Conservation (phyloP, 2,329 filamentous ascomycete genomes). For the Monosporascus sp. region DNA sequence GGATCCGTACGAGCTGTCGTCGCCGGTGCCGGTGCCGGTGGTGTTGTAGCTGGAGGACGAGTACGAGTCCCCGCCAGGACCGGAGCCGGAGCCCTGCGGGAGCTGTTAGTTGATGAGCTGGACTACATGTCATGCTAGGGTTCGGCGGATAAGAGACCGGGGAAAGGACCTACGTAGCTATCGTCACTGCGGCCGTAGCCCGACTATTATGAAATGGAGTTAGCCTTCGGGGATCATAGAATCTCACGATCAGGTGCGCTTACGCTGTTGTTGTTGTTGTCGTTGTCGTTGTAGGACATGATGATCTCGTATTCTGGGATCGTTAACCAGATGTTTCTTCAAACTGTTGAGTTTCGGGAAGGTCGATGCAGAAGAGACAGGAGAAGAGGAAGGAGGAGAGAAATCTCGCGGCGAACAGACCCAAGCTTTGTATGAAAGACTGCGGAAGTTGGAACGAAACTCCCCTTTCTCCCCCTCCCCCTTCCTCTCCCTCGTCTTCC, state of each 20-base stretch:
- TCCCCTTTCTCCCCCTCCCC: too few species aligned
- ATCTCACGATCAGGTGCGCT: conserved; percentile 5
- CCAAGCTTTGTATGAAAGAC: too few species aligned
- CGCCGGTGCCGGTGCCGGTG: conserved; percentile 3
- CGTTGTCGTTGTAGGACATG: conserved; percentile 40
- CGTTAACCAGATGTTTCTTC: too few species aligned
- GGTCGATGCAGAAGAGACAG: too few species aligned
- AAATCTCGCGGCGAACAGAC: too few species aligned
- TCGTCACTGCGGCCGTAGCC: conserved; percentile 16
- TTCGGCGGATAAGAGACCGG: background rate
- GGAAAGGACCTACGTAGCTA: conserved; percentile 4
- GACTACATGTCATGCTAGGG: background rate
- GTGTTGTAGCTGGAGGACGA: conserved; percentile 1
- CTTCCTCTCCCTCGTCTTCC: too few species aligned
- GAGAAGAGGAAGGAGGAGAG: too few species aligned
- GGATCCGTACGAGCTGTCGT: conserved; percentile 12
- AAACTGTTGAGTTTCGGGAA: too few species aligned
- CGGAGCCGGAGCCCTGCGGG: conserved; percentile 14
- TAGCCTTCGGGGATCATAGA: background rate
- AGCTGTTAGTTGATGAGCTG: background rate
- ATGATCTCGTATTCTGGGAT: conserved; percentile 2
- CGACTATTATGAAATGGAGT: conserved; percentile 5
- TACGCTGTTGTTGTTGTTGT: conserved; percentile 33
- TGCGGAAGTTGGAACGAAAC: too few species aligned
- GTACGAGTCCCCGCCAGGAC: conserved; percentile 9